phyloP scores from a whole-genome alignment of 1,284 basidiomycete species.

The Tausonia pullulans region DNA sequence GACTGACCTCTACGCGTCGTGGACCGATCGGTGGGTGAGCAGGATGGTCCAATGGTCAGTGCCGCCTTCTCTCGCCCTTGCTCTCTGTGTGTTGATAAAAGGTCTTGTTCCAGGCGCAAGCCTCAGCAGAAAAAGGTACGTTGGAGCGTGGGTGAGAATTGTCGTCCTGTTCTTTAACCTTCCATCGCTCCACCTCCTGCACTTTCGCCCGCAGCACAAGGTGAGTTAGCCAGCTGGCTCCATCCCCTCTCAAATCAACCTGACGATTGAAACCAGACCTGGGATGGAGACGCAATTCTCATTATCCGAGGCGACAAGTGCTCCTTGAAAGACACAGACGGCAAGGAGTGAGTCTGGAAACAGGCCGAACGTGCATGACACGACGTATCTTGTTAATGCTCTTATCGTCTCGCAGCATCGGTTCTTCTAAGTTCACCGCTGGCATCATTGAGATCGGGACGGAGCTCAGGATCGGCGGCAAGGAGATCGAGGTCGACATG shows the following conservation, averaged over 20 bases:
- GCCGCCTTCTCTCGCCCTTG: background rate
- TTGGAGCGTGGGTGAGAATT: background rate
- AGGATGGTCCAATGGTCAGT: conserved; percentile 6
- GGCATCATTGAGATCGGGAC: conserved; percentile 22
- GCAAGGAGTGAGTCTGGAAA: conserved; percentile 24
- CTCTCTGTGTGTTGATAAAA: background rate
- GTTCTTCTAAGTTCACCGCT: conserved; percentile 17
- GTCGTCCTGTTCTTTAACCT: background rate
- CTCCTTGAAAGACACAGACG: conserved; percentile 38
- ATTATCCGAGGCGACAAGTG: conserved; percentile 46
- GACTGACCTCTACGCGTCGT: background rate
- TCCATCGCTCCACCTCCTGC: background rate
- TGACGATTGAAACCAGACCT: conserved; percentile 22
- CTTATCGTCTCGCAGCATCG: conserved; percentile 24
- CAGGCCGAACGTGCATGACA: background rate
- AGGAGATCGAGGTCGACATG: conserved; percentile 48
- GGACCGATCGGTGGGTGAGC: too few relatives aligned
- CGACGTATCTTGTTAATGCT: background rate
- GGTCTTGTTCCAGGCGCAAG: background rate
- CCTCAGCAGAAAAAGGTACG: conserved; percentile 12
- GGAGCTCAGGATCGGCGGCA: conserved; percentile 50
- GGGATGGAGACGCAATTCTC: conserved; percentile 40
- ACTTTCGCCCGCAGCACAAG: conserved; percentile 7
- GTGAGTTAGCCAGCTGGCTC: background rate
- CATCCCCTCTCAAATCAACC: background rate